phyloP scores from a whole-genome alignment of 2,329 filamentous ascomycete genomes.

The Pseudogymnoascus verrucosus region DNA sequence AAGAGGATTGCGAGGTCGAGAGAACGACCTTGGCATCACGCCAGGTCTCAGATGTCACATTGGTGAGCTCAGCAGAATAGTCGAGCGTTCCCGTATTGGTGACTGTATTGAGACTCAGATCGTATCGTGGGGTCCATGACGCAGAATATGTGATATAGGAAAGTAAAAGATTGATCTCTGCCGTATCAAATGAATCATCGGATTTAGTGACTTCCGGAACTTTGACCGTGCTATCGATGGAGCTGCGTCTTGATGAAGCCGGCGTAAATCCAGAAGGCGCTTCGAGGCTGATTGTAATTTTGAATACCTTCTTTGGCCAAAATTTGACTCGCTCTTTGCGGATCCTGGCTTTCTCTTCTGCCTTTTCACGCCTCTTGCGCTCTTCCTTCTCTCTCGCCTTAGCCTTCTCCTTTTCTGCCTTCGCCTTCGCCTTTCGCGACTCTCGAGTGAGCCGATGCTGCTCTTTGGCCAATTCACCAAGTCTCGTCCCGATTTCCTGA shows the following conservation, averaged over 20 bases:
- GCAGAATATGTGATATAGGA: constrained; percentile 30
- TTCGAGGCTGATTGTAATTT: constrained; percentile 44
- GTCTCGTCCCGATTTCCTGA: constrained; percentile 21
- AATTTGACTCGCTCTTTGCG: constrained; percentile 37
- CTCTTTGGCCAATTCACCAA: constrained; percentile 18
- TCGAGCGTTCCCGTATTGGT: constrained; percentile 30
- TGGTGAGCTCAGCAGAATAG: constrained; percentile 46
- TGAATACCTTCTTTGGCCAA: constrained; percentile 44
- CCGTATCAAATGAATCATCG: background rate
- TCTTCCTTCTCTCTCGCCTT: constrained; percentile 31
- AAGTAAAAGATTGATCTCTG: constrained; percentile 23
- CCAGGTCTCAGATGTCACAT: constrained; percentile 43
- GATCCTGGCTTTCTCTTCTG: constrained; percentile 38
- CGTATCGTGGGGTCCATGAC: constrained; percentile 41
- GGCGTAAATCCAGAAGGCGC: constrained; percentile 34
- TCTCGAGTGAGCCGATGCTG: background rate
- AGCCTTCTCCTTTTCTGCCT: constrained; percentile 29
- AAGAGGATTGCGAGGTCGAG: constrained; percentile 43
- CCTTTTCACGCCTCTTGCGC: constrained; percentile 31
- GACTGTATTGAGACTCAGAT: constrained; percentile 35
- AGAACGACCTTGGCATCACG: constrained; percentile 35
- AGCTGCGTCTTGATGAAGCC: constrained; percentile 40
- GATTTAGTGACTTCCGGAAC: constrained; percentile 15
- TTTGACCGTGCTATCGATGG: constrained; percentile 30
- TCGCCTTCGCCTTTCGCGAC: constrained; percentile 26